These are phyloP conservation scores for Fomitopsis pinicola DNA, from an alignment of 1,284 basidiomycete genomes.

Conservation along the genomic window DNA sequence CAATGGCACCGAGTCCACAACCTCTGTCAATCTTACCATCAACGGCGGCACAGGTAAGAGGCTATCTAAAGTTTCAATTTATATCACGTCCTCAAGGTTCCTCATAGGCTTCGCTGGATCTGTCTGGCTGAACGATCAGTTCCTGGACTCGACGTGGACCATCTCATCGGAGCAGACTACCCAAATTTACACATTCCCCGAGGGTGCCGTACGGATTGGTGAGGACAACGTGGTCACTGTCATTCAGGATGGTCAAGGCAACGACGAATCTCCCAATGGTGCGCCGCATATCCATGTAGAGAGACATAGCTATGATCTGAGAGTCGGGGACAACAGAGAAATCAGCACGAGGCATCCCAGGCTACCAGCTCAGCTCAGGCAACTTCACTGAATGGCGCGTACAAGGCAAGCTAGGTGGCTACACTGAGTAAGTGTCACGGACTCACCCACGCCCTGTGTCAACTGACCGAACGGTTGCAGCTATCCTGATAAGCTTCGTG, in stretches of 20 bases:
- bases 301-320: background rate
- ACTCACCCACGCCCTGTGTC: background rate
- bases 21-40: conserved; percentile 65
- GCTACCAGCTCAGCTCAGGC: conserved; percentile 59
- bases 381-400: conserved; percentile 72
- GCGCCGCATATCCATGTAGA: background rate
- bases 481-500: conserved; percentile 66
- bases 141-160: conserved; percentile 68
- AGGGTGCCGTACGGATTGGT: conserved; percentile 40
- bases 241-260: conserved; percentile 79
- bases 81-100: background rate
- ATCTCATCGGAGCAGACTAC: conserved; percentile 59
- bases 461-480: conserved; percentile 24
- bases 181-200: conserved; percentile 57
- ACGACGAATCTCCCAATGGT: conserved; percentile 55
- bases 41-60: conserved; percentile 71
- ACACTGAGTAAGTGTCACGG: conserved; percentile 47
- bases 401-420: conserved; percentile 78
- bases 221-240: conserved; percentile 73
- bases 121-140: conserved; percentile 74
- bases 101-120: conserved; percentile 66
- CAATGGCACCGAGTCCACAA: conserved; percentile 49
- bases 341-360: conserved; percentile 75
- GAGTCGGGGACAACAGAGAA: conserved; percentile 34
- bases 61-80: background rate